A percentile compares a stretch with the other conserved stretches of the same genome.
Conservation (phyloP, 495 filamentous ascomycete species). For the Talaromyces stipitatus region DNA sequence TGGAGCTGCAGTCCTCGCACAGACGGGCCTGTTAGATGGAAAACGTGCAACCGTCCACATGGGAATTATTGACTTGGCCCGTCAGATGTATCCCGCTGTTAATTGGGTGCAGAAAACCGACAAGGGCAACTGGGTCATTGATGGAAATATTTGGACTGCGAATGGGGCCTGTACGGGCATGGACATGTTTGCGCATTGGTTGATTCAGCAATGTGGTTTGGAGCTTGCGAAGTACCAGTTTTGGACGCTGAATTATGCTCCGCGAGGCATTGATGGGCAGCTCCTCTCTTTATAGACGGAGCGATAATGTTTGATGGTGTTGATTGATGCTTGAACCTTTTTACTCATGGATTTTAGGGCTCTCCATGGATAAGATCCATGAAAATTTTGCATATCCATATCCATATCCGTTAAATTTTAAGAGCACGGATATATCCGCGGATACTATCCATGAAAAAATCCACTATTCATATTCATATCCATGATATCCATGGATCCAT, state of each 20-base stretch:
- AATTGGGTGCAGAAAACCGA: slow-evolving; percentile 7
- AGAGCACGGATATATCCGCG: too few relatives aligned
- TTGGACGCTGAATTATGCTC: slow-evolving; percentile 11
- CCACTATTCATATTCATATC: too few relatives aligned
- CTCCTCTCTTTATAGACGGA: neutral
- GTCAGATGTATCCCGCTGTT: neutral
- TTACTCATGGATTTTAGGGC: too few relatives aligned
- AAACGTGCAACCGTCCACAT: slow-evolving; percentile 46
- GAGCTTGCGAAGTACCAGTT: slow-evolving; percentile 9
- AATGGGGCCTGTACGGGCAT: slow-evolving; percentile 26
- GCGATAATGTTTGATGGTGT: too few relatives aligned
- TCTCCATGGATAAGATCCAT: too few relatives aligned
- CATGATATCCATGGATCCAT: too few relatives aligned
- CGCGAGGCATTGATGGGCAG: slow-evolving; percentile 8
- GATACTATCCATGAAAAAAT: too few relatives aligned
- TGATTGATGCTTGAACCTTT: too few relatives aligned
- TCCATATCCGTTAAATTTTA: too few relatives aligned
- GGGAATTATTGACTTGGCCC: neutral
- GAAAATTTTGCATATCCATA: too few relatives aligned
- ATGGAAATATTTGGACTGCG: slow-evolving; percentile 29
- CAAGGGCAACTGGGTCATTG: slow-evolving; percentile 25
- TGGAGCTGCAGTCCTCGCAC: slow-evolving; percentile 43
- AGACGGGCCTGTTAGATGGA: slow-evolving; percentile 50
- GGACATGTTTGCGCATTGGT: slow-evolving; percentile 31
- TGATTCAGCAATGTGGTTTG: slow-evolving; percentile 19